Evolutionary conservation across 129 eudicot species (phyloP).

Genomic region (Oenanthe sinensis): DNA sequence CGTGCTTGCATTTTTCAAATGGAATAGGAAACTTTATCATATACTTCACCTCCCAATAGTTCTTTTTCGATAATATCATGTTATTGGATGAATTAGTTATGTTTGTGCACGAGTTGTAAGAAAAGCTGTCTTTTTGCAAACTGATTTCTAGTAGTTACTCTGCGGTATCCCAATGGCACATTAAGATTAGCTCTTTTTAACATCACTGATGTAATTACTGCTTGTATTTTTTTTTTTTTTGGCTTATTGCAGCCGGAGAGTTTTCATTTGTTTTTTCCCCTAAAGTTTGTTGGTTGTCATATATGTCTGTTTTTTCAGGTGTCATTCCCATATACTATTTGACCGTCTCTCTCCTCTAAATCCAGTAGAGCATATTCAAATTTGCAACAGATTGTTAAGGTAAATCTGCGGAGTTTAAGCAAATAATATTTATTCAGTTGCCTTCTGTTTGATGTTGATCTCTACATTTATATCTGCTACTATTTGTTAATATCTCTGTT

Average conservation of each 20-base stretch:
- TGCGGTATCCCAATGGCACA: too few species aligned
- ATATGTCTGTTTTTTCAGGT: slow-evolving; percentile 35
- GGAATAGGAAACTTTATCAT: background rate
- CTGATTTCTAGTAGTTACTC: background rate
- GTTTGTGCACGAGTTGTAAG: background rate
- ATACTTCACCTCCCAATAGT: background rate
- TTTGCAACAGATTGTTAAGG: slow-evolving; percentile 81
- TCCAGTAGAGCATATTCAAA: slow-evolving; percentile 68
- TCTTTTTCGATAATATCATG: background rate
- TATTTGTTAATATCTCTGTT: background rate
- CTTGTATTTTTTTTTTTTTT: too few species aligned
- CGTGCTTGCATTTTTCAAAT: background rate
- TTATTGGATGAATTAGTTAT: background rate
- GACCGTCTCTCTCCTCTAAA: slow-evolving; percentile 75
- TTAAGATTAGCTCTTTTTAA: too few species aligned
- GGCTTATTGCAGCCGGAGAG: too few species aligned
- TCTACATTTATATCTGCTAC: background rate
- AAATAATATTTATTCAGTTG: background rate
- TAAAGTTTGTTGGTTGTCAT: slow-evolving; percentile 5
- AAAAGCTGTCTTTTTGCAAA: background rate
- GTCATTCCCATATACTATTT: slow-evolving; percentile 72
- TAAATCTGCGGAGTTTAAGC: slow-evolving; percentile 15
- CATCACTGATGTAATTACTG: too few species aligned
- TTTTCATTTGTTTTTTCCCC: background rate
- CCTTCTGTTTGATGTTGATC: background rate